Evolutionary conservation across 345 rosid genomes (phyloP).

Genomic region (Xanthoceras sorbifolium): DNA sequence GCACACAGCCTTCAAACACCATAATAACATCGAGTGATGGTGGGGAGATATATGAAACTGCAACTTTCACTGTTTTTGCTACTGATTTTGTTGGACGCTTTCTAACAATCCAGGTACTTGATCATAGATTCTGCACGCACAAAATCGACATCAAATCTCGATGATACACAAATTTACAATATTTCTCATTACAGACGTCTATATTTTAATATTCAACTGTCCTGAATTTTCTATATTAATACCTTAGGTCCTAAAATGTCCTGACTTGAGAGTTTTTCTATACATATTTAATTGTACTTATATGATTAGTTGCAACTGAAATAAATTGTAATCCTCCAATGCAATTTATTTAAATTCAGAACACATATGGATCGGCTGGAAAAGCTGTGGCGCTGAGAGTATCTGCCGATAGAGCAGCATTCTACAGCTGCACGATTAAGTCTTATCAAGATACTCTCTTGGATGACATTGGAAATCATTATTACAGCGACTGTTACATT

Average conservation of each 20-base stretch:
- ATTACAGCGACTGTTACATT: slow-evolving; percentile 60
- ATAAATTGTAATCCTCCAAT: no score
- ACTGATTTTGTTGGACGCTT: slow-evolving; percentile 64
- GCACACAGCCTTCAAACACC: slow-evolving; percentile 47
- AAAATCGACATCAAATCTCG: no score
- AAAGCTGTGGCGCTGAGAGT: slow-evolving; percentile 70
- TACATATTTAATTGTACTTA: neutral
- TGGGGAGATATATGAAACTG: slow-evolving; percentile 48
- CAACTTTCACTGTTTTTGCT: slow-evolving; percentile 57
- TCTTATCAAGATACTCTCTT: slow-evolving; percentile 78
- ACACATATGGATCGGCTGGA: slow-evolving; percentile 49
- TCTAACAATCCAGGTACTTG: slow-evolving; percentile 60
- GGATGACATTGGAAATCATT: slow-evolving; percentile 73
- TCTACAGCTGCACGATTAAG: slow-evolving; percentile 54
- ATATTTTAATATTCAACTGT: neutral
- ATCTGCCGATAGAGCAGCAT: slow-evolving; percentile 62
- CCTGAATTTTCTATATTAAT: neutral
- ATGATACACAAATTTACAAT: no score
- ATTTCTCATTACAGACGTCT: neutral
- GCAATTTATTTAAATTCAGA: no score
- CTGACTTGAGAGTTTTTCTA: neutral
- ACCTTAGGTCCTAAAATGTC: no score
- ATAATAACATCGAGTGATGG: slow-evolving; percentile 54
- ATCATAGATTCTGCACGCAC: neutral
- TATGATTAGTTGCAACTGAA: no score